phyloP scores from a whole-genome alignment of 2,329 filamentous ascomycete genomes.

The Aspergillus carbonarius region DNA sequence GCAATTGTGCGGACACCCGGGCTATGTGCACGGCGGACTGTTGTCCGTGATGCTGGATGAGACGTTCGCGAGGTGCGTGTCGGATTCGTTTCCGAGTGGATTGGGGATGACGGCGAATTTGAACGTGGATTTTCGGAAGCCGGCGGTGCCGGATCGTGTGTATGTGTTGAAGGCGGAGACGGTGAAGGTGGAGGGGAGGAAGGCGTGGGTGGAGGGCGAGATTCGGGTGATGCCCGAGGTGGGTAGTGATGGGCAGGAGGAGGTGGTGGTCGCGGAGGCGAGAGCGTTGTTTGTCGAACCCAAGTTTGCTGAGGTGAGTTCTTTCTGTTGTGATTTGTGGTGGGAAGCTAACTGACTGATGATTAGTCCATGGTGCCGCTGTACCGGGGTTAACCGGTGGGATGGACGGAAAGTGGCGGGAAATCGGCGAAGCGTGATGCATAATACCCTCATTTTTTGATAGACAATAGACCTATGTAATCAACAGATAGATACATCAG shows the following conservation, averaged over 20 bases:
- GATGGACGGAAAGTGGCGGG: conserved; percentile 7
- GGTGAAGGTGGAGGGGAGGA: conserved; percentile 35
- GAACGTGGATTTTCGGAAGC: conserved; percentile 37
- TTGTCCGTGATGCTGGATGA: conserved; percentile 38
- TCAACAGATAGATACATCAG: conserved; percentile 2
- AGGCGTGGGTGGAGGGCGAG: conserved; percentile 38
- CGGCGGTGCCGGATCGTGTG: conserved; percentile 31
- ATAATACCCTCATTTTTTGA: conserved; percentile 2
- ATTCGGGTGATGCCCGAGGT: conserved; percentile 23
- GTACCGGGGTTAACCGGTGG: conserved; percentile 21
- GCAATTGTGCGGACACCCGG: conserved; percentile 36
- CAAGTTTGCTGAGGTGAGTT: conserved; percentile 37
- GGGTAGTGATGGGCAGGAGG: conserved; percentile 25
- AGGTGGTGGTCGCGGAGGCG: conserved; percentile 35
- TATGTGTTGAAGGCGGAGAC: conserved; percentile 36
- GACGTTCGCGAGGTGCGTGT: conserved; percentile 37
- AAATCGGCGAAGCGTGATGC: neutral
- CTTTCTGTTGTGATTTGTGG: neutral
- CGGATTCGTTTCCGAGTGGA: conserved; percentile 32
- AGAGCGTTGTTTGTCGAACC: conserved; percentile 41
- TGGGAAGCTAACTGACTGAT: neutral
- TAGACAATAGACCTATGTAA: neutral
- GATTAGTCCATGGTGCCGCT: conserved; percentile 35
- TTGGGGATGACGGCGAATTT: conserved; percentile 40
- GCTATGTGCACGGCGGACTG: conserved; percentile 38